phyloP scores from a whole-genome alignment of 257 asterid species.

The Solanum sejunctum region DNA sequence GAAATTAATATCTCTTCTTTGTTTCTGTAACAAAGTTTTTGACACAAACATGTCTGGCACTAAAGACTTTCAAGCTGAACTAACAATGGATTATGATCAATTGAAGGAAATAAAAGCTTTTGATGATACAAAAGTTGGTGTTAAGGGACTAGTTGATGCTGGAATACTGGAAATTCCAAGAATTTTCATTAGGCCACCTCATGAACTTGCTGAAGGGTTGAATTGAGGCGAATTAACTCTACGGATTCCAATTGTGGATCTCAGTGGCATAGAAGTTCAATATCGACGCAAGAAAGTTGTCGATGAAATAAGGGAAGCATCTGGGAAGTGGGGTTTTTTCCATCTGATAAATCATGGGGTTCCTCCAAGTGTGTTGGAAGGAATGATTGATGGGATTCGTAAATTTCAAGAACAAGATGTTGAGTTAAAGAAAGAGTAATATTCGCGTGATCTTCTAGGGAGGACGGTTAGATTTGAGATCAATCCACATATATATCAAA shows the following conservation, averaged over 20 bases:
- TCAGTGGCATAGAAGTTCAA: constrained; percentile 3
- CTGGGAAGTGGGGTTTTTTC: constrained; percentile 52
- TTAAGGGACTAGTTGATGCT: constrained; percentile 22
- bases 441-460: constrained; percentile 11
- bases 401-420: constrained; percentile 48
- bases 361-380: constrained; percentile 21
- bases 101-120: background rate
- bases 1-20: no score
- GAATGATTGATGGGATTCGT: constrained; percentile 33
- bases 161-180: constrained; percentile 10
- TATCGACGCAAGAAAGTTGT: constrained; percentile 12
- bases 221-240: background rate
- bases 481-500: constrained; percentile 36
- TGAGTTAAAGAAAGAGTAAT: constrained; percentile 27
- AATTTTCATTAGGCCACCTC: constrained; percentile 18
- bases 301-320: constrained; percentile 25
- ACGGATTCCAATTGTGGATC: constrained; percentile 41
- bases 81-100: background rate
- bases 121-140: background rate
- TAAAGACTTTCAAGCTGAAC: background rate
- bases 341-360: constrained; percentile 53
- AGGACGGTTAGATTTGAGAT: constrained; percentile 41
- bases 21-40: no score
- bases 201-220: constrained; percentile 23
- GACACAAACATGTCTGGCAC: no score